phyloP scores from a whole-genome alignment of 2,329 filamentous ascomycete genomes.

The Epichloe uncinata region DNA sequence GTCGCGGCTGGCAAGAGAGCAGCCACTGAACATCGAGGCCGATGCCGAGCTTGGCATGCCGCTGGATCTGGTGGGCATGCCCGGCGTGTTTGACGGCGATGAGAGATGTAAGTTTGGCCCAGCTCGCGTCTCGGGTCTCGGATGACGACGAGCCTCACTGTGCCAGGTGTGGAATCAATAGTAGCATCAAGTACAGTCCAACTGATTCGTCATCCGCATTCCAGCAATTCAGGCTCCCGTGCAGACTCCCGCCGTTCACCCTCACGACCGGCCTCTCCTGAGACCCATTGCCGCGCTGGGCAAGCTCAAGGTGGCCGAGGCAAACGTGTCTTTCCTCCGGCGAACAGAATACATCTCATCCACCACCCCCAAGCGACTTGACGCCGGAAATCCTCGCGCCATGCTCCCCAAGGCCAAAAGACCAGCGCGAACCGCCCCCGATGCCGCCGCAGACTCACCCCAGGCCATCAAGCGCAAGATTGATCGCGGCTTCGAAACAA shows the following conservation, averaged over 20 bases:
- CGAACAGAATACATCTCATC: slow-evolving; percentile 89
- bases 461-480: slow-evolving; percentile 57
- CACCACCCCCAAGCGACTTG: slow-evolving; percentile 34
- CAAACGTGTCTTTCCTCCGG: slow-evolving; percentile 83
- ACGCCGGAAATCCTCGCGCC: slow-evolving; percentile 30
- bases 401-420: slow-evolving; percentile 21
- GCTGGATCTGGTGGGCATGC: slow-evolving; percentile 86
- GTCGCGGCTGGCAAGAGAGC: slow-evolving; percentile 75
- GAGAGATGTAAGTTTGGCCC: slow-evolving; percentile 57
- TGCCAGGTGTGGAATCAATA: too few relatives aligned
- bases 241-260: slow-evolving; percentile 58
- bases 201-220: slow-evolving; percentile 2
- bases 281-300: slow-evolving; percentile 73
- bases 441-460: slow-evolving; percentile 46
- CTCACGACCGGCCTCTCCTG: slow-evolving; percentile 72
- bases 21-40: slow-evolving; percentile 90
- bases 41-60: slow-evolving; percentile 98
- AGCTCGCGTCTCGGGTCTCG: too few relatives aligned
- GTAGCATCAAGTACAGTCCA: background rate
- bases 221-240: slow-evolving; percentile 71
- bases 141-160: too few relatives aligned
- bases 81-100: slow-evolving; percentile 87
- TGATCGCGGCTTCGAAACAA: slow-evolving; percentile 44
- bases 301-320: slow-evolving; percentile 63
- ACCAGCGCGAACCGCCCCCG: slow-evolving; percentile 35